Percentiles rank a stretch among this genome's conserved stretches.
phyloP scores from a whole-genome alignment of 2,329 filamentous ascomycete genomes.

The Colletotrichum somersetense region DNA sequence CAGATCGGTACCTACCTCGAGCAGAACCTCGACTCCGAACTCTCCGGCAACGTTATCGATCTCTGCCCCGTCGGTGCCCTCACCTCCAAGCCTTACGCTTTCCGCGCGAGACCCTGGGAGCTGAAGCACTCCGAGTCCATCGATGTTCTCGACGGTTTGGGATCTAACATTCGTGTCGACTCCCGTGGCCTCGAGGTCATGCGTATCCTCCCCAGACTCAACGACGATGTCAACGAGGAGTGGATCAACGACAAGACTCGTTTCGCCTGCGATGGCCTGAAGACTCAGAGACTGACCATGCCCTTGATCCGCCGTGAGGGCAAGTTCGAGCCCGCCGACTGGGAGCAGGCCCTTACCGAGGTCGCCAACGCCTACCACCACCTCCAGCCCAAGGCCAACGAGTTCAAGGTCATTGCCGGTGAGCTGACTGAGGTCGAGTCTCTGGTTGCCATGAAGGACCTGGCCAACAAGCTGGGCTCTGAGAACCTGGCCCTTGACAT shows the following conservation, averaged over 20 bases:
- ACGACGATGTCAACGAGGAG: constrained; percentile 98
- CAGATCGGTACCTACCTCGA: constrained; percentile 99
- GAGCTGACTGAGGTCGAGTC: constrained; percentile 93
- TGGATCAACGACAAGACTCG: constrained; percentile 99
- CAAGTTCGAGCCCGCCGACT: constrained; percentile 91
- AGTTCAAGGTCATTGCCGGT: constrained; percentile 95
- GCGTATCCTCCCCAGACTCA: constrained; percentile 91
- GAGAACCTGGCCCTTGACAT: constrained; percentile 96
- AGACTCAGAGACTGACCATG: constrained; percentile 94
- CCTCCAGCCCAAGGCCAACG: constrained; percentile 86
- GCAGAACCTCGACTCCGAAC: constrained; percentile 90
- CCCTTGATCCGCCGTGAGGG: constrained; percentile 89
- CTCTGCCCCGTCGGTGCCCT: constrained; percentile 97
- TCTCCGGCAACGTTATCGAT: constrained; percentile 98
- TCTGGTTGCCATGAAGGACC: constrained; percentile 95
- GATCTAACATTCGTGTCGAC: constrained; percentile 95
- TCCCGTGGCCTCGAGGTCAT: constrained; percentile 95
- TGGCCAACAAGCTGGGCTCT: constrained; percentile 95
- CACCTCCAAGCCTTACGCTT: constrained; percentile 97
- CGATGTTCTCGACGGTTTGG: constrained; percentile 91
- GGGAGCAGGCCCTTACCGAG: constrained; percentile 94
- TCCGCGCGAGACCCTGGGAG: constrained; percentile 97
- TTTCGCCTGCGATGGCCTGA: constrained; percentile 95
- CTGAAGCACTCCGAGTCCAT: constrained; percentile 96
- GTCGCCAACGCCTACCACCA: constrained; percentile 84